phyloP scores from a whole-genome alignment of 2,329 filamentous ascomycete species.

The Fusarium longipes region DNA sequence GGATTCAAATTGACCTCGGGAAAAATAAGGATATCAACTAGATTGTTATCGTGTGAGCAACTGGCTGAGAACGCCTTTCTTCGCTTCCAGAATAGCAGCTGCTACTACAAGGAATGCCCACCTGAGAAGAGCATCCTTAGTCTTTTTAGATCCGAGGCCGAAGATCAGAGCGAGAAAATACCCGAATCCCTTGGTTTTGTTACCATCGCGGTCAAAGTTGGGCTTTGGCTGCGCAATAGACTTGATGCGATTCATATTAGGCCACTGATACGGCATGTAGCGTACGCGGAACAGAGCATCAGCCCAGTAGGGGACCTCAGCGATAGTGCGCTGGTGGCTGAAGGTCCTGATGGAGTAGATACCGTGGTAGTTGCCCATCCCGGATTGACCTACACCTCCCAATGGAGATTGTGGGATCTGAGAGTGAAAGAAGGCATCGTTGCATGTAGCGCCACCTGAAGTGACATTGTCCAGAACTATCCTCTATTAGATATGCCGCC shows the following conservation, averaged over 20 bases:
- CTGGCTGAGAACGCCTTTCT: conserved; percentile 50
- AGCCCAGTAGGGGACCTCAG: conserved; percentile 53
- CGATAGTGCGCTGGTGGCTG: conserved; percentile 54
- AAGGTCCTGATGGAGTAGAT: conserved; percentile 59
- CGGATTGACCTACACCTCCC: conserved; percentile 62
- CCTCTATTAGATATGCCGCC: conserved; percentile 43
- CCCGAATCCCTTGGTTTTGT: conserved; percentile 59
- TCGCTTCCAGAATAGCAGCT: conserved; percentile 51
- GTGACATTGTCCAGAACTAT: conserved; percentile 54
- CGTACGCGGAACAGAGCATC: conserved; percentile 70
- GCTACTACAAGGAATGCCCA: conserved; percentile 60
- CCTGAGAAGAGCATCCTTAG: conserved; percentile 62
- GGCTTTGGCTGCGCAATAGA: conserved; percentile 60
- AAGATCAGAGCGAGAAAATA: conserved; percentile 67
- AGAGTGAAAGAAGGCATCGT: conserved; percentile 60
- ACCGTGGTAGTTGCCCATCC: conserved; percentile 62
- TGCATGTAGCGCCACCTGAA: conserved; percentile 64
- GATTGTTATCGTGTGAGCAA: conserved; percentile 41
- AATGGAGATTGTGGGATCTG: conserved; percentile 57
- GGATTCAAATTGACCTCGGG: background rate
- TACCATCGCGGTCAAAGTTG: conserved; percentile 72
- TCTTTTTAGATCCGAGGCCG: conserved; percentile 62
- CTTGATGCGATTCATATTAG: conserved; percentile 58
- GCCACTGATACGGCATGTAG: conserved; percentile 70
- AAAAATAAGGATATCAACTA: conserved; percentile 15